These are phyloP conservation scores for Laguncularia racemosa DNA, from an alignment of 345 rosid genomes.

Conservation along the genomic window DNA sequence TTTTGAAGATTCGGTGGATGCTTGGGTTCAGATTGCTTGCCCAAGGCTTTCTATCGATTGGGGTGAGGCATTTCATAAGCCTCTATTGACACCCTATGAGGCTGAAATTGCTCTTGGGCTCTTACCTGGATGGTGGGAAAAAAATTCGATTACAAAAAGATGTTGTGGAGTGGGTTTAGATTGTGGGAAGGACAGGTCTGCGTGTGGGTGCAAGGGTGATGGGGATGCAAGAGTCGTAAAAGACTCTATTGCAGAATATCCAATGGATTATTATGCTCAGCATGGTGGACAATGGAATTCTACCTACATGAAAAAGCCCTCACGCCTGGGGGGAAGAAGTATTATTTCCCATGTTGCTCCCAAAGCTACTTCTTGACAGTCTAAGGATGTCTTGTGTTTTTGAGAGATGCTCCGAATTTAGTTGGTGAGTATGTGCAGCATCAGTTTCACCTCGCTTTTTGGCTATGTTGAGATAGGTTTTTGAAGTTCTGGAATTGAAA, in stretches of 20 bases:
- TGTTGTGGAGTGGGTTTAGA: conserved; percentile 10
- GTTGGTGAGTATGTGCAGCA: no score
- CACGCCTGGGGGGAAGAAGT: conserved; percentile 33
- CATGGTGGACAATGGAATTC: conserved; percentile 98
- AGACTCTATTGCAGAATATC: conserved; percentile 49
- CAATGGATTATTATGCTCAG: conserved; percentile 95
- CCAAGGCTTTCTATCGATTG: conserved; percentile 93
- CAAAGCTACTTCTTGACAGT: no score
- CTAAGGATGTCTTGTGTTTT: no score
- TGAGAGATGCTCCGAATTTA: no score
- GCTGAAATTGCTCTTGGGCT: conserved; percentile 80
- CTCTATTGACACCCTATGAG: conserved; percentile 76
- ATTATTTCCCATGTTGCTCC: conserved; percentile 10
- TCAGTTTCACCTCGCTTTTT: no score
- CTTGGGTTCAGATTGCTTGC: conserved; percentile 95
- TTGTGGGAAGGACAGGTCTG: conserved; percentile 15
- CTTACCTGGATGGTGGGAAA: conserved; percentile 86
- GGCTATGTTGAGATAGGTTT: no score
- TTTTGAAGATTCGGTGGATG: conserved; percentile 82
- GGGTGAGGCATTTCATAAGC: conserved; percentile 88
- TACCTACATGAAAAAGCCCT: conserved; percentile 56
- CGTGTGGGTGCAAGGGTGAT: conserved; percentile 25
- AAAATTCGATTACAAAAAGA: conserved; percentile 3
- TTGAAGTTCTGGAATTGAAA: no score
- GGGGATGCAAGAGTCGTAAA: conserved; percentile 13